Evolutionary conservation across 108 stramenopile genomes (phyloP).

Genomic region (Schizochytrium sp.): DNA sequence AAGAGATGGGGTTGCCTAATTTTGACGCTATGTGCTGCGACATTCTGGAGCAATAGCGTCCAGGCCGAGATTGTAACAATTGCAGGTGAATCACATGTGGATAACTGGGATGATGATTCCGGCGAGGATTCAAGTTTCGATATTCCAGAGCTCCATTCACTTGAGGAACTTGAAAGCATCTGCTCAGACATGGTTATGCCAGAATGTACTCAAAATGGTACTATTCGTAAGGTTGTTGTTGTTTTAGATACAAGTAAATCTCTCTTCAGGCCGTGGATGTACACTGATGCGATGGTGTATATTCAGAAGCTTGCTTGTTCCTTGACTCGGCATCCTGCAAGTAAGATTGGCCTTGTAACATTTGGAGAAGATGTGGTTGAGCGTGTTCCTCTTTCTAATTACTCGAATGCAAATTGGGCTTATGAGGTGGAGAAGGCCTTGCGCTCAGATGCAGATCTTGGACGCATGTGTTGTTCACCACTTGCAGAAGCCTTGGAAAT

Average conservation of each 20-base stretch:
- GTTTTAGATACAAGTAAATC: neutral
- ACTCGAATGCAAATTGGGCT: neutral
- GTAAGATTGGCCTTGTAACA: neutral
- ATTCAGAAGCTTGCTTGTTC: neutral
- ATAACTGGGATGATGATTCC: constrained; percentile 30
- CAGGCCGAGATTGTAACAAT: neutral
- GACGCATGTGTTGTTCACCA: neutral
- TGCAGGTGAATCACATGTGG: neutral
- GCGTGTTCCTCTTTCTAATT: neutral
- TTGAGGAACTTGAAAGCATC: neutral
- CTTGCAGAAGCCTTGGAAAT: neutral
- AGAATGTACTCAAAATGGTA: neutral
- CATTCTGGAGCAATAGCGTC: neutral
- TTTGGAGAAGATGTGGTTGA: neutral
- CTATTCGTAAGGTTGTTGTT: neutral
- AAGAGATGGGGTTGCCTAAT: neutral
- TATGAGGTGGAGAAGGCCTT: neutral
- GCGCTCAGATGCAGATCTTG: neutral
- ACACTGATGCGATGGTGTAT: neutral
- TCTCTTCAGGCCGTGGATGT: neutral
- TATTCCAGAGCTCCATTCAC: neutral
- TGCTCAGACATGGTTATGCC: neutral
- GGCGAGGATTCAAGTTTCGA: neutral
- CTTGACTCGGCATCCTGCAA: neutral
- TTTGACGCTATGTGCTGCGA: neutral